Percentiles rank a stretch among this genome's conserved stretches.
Evolutionary conservation across 2,329 filamentous ascomycete genomes (phyloP).

Genomic region (Aureobasidium melanogenum): DNA sequence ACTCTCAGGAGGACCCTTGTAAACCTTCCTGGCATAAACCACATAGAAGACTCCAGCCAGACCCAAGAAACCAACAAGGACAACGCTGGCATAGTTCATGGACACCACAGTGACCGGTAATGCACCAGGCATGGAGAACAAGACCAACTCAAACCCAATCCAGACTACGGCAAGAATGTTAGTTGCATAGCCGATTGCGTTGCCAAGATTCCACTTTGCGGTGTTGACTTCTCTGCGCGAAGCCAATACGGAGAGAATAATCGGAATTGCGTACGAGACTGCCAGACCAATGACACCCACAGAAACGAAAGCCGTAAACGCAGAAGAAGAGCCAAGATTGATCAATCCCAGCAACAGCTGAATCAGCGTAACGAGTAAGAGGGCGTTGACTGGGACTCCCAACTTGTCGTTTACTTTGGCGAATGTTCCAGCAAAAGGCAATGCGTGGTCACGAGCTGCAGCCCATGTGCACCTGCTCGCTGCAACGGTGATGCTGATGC

Average conservation of each 20-base stretch:
- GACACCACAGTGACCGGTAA: constrained; percentile 44
- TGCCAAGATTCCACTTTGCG: constrained; percentile 17
- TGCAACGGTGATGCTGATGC: constrained; percentile 44
- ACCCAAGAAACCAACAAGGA: constrained; percentile 56
- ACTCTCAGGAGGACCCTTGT: neutral
- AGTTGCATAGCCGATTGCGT: constrained; percentile 13
- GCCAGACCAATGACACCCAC: constrained; percentile 50
- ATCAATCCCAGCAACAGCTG: constrained; percentile 43
- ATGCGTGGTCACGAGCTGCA: constrained; percentile 36
- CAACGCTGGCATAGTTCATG: constrained; percentile 56
- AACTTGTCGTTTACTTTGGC: constrained; percentile 26
- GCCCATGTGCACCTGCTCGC: constrained; percentile 40
- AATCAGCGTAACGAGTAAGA: constrained; percentile 36
- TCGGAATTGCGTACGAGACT: constrained; percentile 48
- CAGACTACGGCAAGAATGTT: constrained; percentile 22
- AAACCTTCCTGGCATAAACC: constrained; percentile 52
- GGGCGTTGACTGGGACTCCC: constrained; percentile 33
- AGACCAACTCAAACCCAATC: constrained; percentile 22
- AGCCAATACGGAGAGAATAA: constrained; percentile 41
- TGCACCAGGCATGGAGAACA: constrained; percentile 47
- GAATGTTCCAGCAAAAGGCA: constrained; percentile 33
- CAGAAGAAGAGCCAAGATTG: constrained; percentile 39
- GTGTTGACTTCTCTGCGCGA: constrained; percentile 22
- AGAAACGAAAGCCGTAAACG: constrained; percentile 43
- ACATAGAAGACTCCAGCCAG: constrained; percentile 60